A percentile compares a stretch with the other conserved stretches of the same genome.
These are phyloP conservation scores for Lentithecium fluviatile DNA, from an alignment of 495 filamentous ascomycete genomes.

Conservation along the genomic window DNA sequence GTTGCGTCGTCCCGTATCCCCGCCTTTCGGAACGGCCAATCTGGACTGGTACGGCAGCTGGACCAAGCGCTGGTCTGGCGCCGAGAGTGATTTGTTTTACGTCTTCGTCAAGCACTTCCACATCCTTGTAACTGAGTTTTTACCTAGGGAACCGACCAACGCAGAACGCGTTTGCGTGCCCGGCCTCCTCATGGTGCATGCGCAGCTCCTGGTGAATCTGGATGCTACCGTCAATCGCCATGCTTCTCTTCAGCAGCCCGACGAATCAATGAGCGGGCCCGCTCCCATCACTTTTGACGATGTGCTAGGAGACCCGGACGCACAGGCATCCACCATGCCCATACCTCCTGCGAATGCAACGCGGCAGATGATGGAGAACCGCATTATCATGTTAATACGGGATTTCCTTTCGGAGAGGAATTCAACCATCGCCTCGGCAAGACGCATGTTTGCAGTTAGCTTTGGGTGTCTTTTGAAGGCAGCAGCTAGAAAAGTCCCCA, in stretches of 20 bases:
- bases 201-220: conserved; percentile 76
- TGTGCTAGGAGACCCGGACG: conserved; percentile 69
- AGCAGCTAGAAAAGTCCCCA: conserved; percentile 69
- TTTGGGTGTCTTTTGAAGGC: conserved; percentile 74
- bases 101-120: conserved; percentile 92
- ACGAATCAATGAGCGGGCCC: conserved; percentile 47
- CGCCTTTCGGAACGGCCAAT: conserved; percentile 67
- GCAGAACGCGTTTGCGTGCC: conserved; percentile 66
- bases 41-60: conserved; percentile 86
- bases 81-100: conserved; percentile 90
- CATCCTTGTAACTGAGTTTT: conserved; percentile 75
- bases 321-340: conserved; percentile 65
- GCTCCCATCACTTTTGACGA: conserved; percentile 74
- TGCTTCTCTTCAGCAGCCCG: conserved; percentile 47
- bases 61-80: conserved; percentile 81
- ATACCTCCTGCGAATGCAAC: conserved; percentile 65
- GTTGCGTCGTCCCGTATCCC: conserved; percentile 65
- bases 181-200: conserved; percentile 78
- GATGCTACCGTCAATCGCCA: conserved; percentile 82
- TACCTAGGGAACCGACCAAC: conserved; percentile 65
- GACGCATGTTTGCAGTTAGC: conserved; percentile 72
- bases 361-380: conserved; percentile 87
- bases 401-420: conserved; percentile 78
- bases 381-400: conserved; percentile 79
- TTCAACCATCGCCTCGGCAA: conserved; percentile 48